Conservation (phyloP, 768 basidiomycete species). For the Suillus brevipes region DNA sequence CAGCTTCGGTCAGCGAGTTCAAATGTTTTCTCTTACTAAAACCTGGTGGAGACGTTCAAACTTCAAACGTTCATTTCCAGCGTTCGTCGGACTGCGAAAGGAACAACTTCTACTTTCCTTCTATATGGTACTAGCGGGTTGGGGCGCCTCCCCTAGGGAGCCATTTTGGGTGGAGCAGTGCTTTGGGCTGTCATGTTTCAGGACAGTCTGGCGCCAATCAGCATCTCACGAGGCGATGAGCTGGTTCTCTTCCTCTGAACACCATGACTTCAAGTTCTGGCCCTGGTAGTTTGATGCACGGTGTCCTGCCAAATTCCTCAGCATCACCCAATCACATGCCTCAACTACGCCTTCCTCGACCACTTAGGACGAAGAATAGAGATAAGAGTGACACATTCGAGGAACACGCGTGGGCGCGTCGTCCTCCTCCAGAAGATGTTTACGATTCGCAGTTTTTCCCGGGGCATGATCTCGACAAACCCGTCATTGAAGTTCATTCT, state of each 20-base stretch:
- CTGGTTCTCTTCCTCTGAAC: constrained; percentile 25
- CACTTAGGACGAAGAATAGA: constrained; percentile 30
- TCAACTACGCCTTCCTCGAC: constrained; percentile 17
- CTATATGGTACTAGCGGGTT: constrained; percentile 27
- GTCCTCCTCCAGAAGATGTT: constrained; percentile 89
- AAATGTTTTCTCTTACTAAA: neutral
- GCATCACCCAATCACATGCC: constrained; percentile 18
- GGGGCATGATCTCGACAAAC: constrained; percentile 92
- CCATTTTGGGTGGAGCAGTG: neutral
- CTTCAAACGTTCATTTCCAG: neutral
- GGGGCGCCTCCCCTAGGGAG: neutral
- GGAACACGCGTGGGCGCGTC: constrained; percentile 82
- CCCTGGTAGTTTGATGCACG: constrained; percentile 13
- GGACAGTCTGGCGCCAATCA: constrained; percentile 32
- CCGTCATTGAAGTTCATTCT: constrained; percentile 78
- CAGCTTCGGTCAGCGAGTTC: neutral
- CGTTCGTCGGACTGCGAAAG: neutral
- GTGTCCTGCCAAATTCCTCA: constrained; percentile 19
- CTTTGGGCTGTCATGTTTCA: constrained; percentile 49
- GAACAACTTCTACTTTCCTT: neutral
- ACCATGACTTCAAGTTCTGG: constrained; percentile 26
- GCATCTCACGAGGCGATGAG: constrained; percentile 3
- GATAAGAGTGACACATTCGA: constrained; percentile 56
- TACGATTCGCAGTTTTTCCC: constrained; percentile 89
- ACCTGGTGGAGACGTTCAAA: neutral